phyloP scores from a whole-genome alignment of 495 filamentous ascomycete species.

The Achaetomiella virescens region DNA sequence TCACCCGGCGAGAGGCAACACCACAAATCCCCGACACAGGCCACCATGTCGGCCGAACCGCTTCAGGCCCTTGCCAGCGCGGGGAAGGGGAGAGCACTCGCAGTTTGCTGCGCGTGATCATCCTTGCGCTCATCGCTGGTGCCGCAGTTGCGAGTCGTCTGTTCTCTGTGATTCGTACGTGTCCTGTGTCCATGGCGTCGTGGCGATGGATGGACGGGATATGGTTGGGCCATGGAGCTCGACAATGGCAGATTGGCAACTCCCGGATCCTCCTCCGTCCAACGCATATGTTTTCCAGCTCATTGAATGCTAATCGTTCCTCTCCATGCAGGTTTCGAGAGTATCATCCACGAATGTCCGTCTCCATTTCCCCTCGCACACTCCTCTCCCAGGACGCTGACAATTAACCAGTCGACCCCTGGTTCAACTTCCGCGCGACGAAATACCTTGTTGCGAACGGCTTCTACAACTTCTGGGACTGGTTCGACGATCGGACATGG shows the following conservation, averaged over 20 bases:
- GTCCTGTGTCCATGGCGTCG: conserved; percentile 4
- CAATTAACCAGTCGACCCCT: conserved; percentile 79
- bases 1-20: conserved; percentile 28
- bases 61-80: conserved; percentile 37
- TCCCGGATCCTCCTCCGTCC: not conserved
- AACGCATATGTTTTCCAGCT: not conserved
- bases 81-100: conserved; percentile 62
- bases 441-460: conserved; percentile 95
- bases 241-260: not conserved
- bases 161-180: conserved; percentile 95
- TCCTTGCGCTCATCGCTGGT: conserved; percentile 85
- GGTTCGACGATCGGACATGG: conserved; percentile 99
- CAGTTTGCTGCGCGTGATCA: conserved; percentile 81
- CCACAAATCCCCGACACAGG: conserved; percentile 20
- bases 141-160: conserved; percentile 90
- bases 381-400: conserved; percentile 18
- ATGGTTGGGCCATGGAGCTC: not conserved
- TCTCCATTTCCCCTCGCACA: conserved; percentile 20
- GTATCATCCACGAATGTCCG: conserved; percentile 63
- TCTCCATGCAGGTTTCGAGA: conserved; percentile 75
- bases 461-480: conserved; percentile 99
- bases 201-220: not conserved
- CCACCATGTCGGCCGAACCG: conserved; percentile 35
- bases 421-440: conserved; percentile 99
- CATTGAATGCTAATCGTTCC: conserved; percentile 31